Base-by-base conservation (phyloP, 768 basidiomycete genomes). In the Lepiota brunneoincarnata region DNA sequence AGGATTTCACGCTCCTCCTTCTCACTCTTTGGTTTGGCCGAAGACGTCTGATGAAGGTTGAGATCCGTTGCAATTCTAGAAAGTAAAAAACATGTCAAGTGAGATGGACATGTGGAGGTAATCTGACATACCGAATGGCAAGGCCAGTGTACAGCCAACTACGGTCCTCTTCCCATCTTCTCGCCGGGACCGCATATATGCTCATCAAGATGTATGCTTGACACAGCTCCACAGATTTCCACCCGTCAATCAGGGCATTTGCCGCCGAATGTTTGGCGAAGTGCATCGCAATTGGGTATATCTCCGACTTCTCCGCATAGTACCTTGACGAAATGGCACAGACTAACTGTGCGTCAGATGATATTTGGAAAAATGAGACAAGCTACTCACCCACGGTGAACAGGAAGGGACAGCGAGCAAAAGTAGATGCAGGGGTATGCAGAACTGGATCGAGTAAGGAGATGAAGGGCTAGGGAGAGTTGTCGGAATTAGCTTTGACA, bases 181-280 rank as follows among this genome's bases (percentile, higher is more conserved):
- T 79, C 1, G 89, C 90, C 3, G 89, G 90, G 1, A 91, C 86
- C 41, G 84, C 82, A 62, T 89, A 91, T 44, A 87, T 79, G 58
- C 85, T 87, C 87, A 92, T 86, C 48, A 97, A 75, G 44, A 97
- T 84, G 62, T 95, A 97, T 3, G 93, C 93, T 66, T 97, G 93
- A 48, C 88, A 87, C 1, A 95, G 75, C 68, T 97, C 93, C 44
- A 95, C 87, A 11, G 88, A 89, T 69, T 86, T 86, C 86, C 83
- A 87, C 44, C 87, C 88, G 59, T 89, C 85, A 48, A 89, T 89
- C 40, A 93, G 75, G 2, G 87, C 87, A 53, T 84, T 89, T 1
- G 89, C 88, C 2, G 89, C 90, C 0, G 89, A 84, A 58, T 87
- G 85, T 61, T 88, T 89, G 2, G 90, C 90, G 57, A 91, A 92